A percentile compares a stretch with the other conserved stretches of the same genome.
These are phyloP conservation scores for Cyathus striatus DNA, from an alignment of 768 basidiomycete species.

Conservation along the genomic window DNA sequence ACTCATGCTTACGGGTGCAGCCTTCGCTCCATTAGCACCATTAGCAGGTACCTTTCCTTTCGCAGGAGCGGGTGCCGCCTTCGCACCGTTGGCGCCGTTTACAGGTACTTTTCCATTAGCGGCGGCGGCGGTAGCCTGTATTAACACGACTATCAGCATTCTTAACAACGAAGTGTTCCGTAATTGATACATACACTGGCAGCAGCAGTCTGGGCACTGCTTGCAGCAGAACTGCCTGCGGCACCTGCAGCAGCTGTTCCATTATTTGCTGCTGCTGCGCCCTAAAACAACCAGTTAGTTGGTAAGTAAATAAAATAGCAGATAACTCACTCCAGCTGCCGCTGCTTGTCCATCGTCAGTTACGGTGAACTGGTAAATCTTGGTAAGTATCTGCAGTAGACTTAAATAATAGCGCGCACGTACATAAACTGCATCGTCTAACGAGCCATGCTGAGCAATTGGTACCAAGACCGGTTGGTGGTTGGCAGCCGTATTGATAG, in stretches of 20 bases:
- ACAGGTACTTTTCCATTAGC: background rate
- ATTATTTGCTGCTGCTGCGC: slow-evolving; percentile 3
- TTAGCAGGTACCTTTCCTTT: background rate
- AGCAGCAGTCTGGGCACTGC: slow-evolving; percentile 4
- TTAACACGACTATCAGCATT: background rate
- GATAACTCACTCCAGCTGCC: slow-evolving; percentile 7
- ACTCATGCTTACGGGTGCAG: too few species aligned
- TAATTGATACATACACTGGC: background rate
- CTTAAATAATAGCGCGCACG: slow-evolving; percentile 13
- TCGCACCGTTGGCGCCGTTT: background rate
- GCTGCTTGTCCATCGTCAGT: slow-evolving; percentile 7
- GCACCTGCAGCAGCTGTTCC: slow-evolving; percentile 9
- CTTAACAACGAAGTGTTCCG: background rate
- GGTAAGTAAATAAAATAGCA: too few species aligned
- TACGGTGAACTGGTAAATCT: slow-evolving; percentile 10
- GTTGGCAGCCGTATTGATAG: slow-evolving; percentile 54
- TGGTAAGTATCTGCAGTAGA: background rate
- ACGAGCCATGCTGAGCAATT: slow-evolving; percentile 53
- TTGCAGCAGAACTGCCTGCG: background rate
- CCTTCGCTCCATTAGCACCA: slow-evolving; percentile 3
- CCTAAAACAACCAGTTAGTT: too few species aligned
- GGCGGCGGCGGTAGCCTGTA: background rate
- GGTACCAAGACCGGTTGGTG: slow-evolving; percentile 57
- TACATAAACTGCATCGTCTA: slow-evolving; percentile 57
- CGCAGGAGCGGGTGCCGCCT: slow-evolving; percentile 9